phyloP scores from a whole-genome alignment of 2,329 filamentous ascomycete species.

The Fusarium guadeloupense region DNA sequence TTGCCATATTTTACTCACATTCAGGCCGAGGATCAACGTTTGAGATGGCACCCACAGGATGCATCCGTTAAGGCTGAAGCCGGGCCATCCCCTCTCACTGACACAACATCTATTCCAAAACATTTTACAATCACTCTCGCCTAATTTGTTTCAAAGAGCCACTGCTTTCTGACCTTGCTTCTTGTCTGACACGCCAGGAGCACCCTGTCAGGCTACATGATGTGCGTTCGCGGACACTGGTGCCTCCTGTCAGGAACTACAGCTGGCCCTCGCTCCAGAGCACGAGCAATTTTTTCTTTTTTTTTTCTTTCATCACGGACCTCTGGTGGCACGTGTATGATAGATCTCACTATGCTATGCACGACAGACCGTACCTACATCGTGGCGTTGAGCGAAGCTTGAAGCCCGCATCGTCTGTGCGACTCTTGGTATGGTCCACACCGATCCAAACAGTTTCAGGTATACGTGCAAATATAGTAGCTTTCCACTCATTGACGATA shows the following conservation, averaged over 20 bases:
- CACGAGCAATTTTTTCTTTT: constrained; percentile 31
- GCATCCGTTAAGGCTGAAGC: constrained; percentile 2
- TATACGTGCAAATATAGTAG: background rate
- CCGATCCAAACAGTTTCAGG: constrained; percentile 34
- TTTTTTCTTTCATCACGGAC: constrained; percentile 25
- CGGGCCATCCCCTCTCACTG: background rate
- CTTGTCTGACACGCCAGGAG: constrained; percentile 17
- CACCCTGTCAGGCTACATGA: constrained; percentile 10
- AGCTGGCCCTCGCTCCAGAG: constrained; percentile 19
- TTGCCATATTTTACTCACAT: constrained; percentile 2
- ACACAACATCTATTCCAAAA: background rate
- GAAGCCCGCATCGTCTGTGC: constrained; percentile 35
- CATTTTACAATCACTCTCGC: background rate
- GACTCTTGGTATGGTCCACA: constrained; percentile 26
- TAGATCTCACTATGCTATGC: constrained; percentile 8
- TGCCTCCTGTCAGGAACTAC: constrained; percentile 15
- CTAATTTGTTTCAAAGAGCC: background rate
- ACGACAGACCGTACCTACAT: constrained; percentile 18
- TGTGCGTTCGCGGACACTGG: constrained; percentile 1
- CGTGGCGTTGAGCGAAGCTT: constrained; percentile 28
- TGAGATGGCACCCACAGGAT: background rate
- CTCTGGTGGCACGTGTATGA: constrained; percentile 12
- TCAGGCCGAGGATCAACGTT: background rate
- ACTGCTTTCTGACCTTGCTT: background rate
- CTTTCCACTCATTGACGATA: constrained; percentile 8